Conservation (phyloP, 495 filamentous ascomycete genomes). For the Aspergillus sparsus region DNA sequence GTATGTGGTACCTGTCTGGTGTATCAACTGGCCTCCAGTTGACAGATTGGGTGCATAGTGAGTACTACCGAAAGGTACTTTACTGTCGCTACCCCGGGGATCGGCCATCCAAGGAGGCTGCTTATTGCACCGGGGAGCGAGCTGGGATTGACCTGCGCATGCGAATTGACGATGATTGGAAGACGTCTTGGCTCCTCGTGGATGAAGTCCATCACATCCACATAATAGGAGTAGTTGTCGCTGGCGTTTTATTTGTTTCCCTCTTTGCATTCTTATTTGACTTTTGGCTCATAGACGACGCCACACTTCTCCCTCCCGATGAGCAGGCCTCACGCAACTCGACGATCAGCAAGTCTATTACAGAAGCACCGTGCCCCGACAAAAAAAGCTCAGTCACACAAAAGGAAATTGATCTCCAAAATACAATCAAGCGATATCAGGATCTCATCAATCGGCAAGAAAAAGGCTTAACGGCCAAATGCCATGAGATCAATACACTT, state of each 20-base stretch:
- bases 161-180: neutral
- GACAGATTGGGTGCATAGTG: neutral
- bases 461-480: neutral
- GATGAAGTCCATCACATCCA: slow-evolving; percentile 12
- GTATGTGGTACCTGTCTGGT: slow-evolving; percentile 1
- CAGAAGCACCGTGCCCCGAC: neutral
- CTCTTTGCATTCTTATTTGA: neutral
- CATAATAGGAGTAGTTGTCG: slow-evolving; percentile 8
- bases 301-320: neutral
- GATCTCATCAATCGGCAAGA: neutral
- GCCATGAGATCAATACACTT: neutral
- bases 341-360: neutral
- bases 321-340: neutral
- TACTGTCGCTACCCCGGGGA: neutral
- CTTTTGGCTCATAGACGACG: neutral
- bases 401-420: neutral
- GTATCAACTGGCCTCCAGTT: neutral
- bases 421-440: slow-evolving; percentile 3
- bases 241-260: neutral
- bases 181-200: neutral
- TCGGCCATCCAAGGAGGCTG: neutral
- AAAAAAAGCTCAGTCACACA: too few relatives aligned
- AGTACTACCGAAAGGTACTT: slow-evolving; percentile 7
- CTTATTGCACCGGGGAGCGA: slow-evolving; percentile 18
- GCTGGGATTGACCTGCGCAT: slow-evolving; percentile 7